A percentile compares a stretch with the other conserved stretches of the same genome.
Evolutionary conservation across 495 filamentous ascomycete species (phyloP).

Genomic region (Pseudevernia furfuracea): DNA sequence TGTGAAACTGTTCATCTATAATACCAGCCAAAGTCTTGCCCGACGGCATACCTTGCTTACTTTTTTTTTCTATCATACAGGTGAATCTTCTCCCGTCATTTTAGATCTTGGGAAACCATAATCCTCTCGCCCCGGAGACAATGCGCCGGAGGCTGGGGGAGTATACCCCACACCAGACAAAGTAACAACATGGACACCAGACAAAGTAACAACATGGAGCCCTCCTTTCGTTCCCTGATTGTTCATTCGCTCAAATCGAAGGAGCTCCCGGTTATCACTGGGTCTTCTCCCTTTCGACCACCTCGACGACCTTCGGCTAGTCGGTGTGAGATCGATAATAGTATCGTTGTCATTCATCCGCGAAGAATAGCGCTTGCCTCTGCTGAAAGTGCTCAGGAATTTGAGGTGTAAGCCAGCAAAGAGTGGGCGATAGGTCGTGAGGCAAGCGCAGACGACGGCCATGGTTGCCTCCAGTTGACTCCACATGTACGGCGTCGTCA

Average conservation of each 20-base stretch:
- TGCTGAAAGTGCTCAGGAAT: conserved; percentile 1
- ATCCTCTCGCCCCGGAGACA: not conserved
- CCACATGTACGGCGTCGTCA: conserved; percentile 18
- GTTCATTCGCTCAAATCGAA: conserved; percentile 8
- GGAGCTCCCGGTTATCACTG: conserved; percentile 1
- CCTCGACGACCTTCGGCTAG: conserved; percentile 4
- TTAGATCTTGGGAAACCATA: not conserved
- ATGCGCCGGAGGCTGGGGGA: not conserved
- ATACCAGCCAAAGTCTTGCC: not conserved
- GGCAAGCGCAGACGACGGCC: conserved; percentile 22
- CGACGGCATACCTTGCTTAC: not conserved
- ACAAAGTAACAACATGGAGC: not conserved
- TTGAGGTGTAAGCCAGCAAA: conserved; percentile 9
- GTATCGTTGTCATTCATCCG: not conserved
- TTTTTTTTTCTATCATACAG: not conserved
- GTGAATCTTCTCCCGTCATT: not conserved
- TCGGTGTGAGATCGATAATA: not conserved
- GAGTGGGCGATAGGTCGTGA: conserved; percentile 19
- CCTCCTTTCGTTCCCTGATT: not conserved
- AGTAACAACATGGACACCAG: not conserved
- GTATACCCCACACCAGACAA: not conserved
- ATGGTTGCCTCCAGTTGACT: conserved; percentile 18
- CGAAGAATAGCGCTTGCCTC: not conserved
- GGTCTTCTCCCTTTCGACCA: conserved; percentile 4
- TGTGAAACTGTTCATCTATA: not conserved